These are phyloP conservation scores for Tagetes erecta DNA, from an alignment of 129 eudicot genomes.

Conservation along the genomic window DNA sequence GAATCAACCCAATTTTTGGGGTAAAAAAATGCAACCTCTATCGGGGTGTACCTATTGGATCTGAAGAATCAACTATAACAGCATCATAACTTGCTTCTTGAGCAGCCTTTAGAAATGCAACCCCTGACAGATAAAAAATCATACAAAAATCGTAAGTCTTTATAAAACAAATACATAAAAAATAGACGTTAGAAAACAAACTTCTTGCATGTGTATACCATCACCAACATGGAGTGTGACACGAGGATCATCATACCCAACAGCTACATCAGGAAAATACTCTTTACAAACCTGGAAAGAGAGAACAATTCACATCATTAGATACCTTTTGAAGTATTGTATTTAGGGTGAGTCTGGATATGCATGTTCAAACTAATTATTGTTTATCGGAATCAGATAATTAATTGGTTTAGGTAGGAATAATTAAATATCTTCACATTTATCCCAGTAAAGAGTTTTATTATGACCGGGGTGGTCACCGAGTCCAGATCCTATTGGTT, in stretches of 20 bases:
- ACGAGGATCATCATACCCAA: constrained; percentile 91
- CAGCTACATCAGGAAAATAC: constrained; percentile 80
- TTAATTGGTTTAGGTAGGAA: not conserved
- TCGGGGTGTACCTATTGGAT: constrained; percentile 72
- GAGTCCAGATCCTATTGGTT: not conserved
- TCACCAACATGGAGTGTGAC: constrained; percentile 87
- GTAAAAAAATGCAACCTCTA: not conserved
- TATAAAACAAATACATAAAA: not conserved
- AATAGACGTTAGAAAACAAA: not conserved
- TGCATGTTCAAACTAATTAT: not conserved
- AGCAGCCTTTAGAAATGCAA: constrained; percentile 81
- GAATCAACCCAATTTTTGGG: not conserved
- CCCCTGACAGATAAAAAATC: constrained; percentile 52
- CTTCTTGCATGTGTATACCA: constrained; percentile 44
- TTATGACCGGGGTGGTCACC: not conserved
- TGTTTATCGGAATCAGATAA: not conserved
- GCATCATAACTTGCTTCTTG: constrained; percentile 95
- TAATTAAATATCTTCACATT: not conserved
- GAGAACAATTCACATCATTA: constrained; percentile 18
- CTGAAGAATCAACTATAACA: constrained; percentile 93
- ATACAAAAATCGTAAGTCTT: not conserved
- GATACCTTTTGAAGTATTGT: not conserved
- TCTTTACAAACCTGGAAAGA: constrained; percentile 78
- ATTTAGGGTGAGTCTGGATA: not conserved
- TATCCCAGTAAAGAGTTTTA: not conserved